Evolutionary conservation across 768 basidiomycete species (phyloP).

Genomic region (Hygrophorus russula): DNA sequence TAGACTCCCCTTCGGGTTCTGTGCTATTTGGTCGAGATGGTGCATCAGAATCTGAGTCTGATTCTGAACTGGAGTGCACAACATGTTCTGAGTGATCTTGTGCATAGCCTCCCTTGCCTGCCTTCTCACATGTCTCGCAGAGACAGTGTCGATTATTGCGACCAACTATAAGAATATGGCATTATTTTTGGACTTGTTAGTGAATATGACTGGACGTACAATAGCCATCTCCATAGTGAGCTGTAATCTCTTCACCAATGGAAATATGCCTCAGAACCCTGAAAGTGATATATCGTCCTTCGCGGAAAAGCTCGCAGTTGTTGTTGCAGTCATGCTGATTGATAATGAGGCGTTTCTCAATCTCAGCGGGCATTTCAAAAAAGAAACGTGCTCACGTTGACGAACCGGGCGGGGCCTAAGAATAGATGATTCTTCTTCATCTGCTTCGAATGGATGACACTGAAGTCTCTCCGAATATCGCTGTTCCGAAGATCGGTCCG

Average conservation of each 20-base stretch:
- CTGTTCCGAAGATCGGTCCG: slow-evolving; percentile 61
- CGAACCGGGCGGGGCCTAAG: slow-evolving; percentile 84
- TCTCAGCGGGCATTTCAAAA: slow-evolving; percentile 11
- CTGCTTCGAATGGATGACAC: slow-evolving; percentile 84
- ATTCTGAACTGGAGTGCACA: slow-evolving; percentile 25
- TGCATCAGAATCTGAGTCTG: slow-evolving; percentile 38
- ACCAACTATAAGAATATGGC: slow-evolving; percentile 33
- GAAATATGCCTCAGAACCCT: slow-evolving; percentile 68
- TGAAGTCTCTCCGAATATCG: slow-evolving; percentile 80
- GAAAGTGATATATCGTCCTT: slow-evolving; percentile 85
- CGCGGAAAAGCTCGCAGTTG: slow-evolving; percentile 81
- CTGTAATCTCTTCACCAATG: slow-evolving; percentile 79
- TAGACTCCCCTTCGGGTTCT: slow-evolving; percentile 26
- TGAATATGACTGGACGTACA: slow-evolving; percentile 40
- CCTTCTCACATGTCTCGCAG: slow-evolving; percentile 80
- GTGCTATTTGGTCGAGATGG: slow-evolving; percentile 25
- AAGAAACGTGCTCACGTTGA: slow-evolving; percentile 54
- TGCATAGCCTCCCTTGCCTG: slow-evolving; percentile 64
- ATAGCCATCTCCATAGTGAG: slow-evolving; percentile 85
- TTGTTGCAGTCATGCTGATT: slow-evolving; percentile 85
- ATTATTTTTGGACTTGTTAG: slow-evolving; percentile 12
- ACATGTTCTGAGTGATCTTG: slow-evolving; percentile 41
- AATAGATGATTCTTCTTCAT: slow-evolving; percentile 91
- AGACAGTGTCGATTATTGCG: slow-evolving; percentile 65
- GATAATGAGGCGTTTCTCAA: slow-evolving; percentile 10